phyloP scores from a whole-genome alignment of 2,329 filamentous ascomycete genomes.

The Trichoderma koningii region DNA sequence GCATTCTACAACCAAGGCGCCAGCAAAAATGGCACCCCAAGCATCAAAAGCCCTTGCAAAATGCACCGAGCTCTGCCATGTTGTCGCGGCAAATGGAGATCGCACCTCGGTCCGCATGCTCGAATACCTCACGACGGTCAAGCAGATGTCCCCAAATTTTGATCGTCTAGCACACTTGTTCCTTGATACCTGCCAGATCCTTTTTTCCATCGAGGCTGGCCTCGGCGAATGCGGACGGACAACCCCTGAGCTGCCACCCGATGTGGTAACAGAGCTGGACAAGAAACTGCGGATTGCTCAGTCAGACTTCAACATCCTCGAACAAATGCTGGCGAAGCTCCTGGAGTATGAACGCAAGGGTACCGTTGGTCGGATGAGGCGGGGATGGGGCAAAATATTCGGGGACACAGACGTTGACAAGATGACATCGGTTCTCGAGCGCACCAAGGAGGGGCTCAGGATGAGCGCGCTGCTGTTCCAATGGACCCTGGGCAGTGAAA shows the following conservation, averaged over 20 bases:
- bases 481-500: slow-evolving; percentile 62
- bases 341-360: slow-evolving; percentile 64
- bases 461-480: slow-evolving; percentile 67
- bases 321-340: slow-evolving; percentile 63
- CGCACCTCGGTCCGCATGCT: slow-evolving; percentile 47
- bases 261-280: slow-evolving; percentile 65
- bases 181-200: slow-evolving; percentile 64
- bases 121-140: slow-evolving; percentile 62
- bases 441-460: slow-evolving; percentile 61
- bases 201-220: slow-evolving; percentile 70
- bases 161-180: slow-evolving; percentile 65
- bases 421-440: slow-evolving; percentile 58
- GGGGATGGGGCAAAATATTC: slow-evolving; percentile 65
- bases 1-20: neutral
- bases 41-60: slow-evolving; percentile 2
- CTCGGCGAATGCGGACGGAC: slow-evolving; percentile 56
- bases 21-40: slow-evolving; percentile 3
- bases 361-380: slow-evolving; percentile 60
- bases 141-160: slow-evolving; percentile 57
- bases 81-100: slow-evolving; percentile 7
- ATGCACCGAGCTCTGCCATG: slow-evolving; percentile 15
- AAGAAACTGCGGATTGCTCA: slow-evolving; percentile 63
- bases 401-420: slow-evolving; percentile 62
- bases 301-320: slow-evolving; percentile 63
- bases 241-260: slow-evolving; percentile 56